Conservation (phyloP, 768 basidiomycete species). For the Lentinula guzmanii region DNA sequence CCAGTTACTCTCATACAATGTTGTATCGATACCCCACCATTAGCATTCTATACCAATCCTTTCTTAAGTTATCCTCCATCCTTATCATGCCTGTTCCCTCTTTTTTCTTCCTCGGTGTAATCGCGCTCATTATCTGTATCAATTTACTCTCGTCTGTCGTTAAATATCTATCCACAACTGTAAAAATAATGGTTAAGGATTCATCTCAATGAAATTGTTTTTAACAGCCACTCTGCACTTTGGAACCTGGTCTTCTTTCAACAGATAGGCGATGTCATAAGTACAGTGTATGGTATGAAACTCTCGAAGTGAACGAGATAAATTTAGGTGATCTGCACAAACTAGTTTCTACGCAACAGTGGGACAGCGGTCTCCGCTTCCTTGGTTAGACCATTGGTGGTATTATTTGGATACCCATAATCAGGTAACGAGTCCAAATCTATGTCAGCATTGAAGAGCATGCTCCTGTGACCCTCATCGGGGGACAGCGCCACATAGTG, state of each 20-base stretch:
- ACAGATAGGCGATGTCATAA: too few relatives aligned
- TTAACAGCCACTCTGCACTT: too few relatives aligned
- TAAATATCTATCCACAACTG: neutral
- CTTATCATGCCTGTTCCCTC: neutral
- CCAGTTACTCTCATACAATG: neutral
- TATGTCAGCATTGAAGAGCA: neutral
- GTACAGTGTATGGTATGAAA: too few relatives aligned
- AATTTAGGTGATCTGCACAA: neutral
- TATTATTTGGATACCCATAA: neutral
- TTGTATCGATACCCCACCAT: neutral
- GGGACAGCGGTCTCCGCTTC: neutral
- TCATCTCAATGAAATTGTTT: too few relatives aligned
- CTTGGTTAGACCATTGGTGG: neutral
- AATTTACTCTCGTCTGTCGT: neutral
- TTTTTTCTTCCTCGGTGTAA: neutral
- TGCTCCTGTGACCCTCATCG: neutral
- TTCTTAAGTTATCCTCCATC: neutral
- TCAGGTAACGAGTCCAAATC: neutral
- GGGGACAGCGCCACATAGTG: slow-evolving; percentile 7
- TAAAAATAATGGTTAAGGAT: neutral
- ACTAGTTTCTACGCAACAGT: neutral
- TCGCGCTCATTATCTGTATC: neutral
- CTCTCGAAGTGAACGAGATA: too few relatives aligned
- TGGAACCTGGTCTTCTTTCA: too few relatives aligned
- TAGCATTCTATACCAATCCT: neutral